Evolutionary conservation across 805 yeast genomes (phyloP).

Genomic region (Barnettozyma sucrosica): DNA sequence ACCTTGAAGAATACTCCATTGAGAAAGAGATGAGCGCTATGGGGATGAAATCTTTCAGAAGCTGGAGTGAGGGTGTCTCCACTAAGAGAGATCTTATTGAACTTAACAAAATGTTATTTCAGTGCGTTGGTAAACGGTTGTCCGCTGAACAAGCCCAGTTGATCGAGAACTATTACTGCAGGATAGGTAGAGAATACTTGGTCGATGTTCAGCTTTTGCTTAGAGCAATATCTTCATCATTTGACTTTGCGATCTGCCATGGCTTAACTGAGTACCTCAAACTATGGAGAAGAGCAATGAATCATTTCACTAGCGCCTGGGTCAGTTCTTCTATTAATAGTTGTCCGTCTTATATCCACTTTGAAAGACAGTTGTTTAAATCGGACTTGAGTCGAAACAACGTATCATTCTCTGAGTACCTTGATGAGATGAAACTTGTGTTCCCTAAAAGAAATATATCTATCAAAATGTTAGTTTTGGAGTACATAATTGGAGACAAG

Average conservation of each 20-base stretch:
- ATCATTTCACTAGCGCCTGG: slow-evolving; percentile 1
- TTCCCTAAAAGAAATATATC: slow-evolving; percentile 2
- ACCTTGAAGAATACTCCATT: background rate
- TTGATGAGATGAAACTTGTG: slow-evolving; percentile 4
- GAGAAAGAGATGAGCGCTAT: slow-evolving; percentile 4
- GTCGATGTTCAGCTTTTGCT: background rate
- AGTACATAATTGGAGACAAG: background rate
- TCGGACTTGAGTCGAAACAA: slow-evolving; percentile 1
- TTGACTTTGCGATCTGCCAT: background rate
- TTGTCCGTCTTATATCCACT: background rate
- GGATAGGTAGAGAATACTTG: background rate
- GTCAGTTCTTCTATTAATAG: background rate
- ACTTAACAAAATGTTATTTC: slow-evolving; percentile 1
- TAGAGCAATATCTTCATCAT: background rate
- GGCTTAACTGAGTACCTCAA: background rate
- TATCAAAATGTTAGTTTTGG: background rate
- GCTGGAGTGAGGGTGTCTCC: background rate
- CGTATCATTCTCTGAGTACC: background rate
- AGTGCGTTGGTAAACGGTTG: background rate
- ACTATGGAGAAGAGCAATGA: slow-evolving; percentile 8
- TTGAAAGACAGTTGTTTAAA: slow-evolving; percentile 6
- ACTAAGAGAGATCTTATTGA: background rate
- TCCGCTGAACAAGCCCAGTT: background rate
- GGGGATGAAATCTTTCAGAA: slow-evolving; percentile 2
- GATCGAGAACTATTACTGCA: background rate